These are phyloP conservation scores for Rhodotorula paludigena DNA, from an alignment of 768 basidiomycete genomes.

Conservation along the genomic window DNA sequence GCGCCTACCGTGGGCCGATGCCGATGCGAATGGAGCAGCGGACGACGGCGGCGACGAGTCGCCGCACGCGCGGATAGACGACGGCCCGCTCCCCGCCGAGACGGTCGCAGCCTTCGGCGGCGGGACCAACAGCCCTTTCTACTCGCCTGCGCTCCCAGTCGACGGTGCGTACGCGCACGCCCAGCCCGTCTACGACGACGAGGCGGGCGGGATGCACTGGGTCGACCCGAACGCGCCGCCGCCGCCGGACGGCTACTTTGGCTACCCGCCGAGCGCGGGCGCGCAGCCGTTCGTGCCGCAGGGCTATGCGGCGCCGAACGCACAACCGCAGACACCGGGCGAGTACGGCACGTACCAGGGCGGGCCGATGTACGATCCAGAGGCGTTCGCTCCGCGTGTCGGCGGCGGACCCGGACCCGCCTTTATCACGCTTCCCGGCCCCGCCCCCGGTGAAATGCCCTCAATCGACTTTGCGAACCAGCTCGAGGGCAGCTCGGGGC, in stretches of 20 bases:
- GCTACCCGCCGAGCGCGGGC: no score
- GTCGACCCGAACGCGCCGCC: not conserved
- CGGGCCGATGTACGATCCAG: conserved; percentile 25
- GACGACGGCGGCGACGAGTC: conserved; percentile 4
- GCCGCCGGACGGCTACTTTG: not conserved
- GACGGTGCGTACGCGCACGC: not conserved
- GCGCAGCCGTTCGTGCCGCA: conserved; percentile 9
- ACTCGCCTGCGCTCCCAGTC: conserved; percentile 18
- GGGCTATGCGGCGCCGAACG: not conserved
- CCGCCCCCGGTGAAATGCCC: conserved; percentile 33
- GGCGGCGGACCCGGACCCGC: conserved; percentile 20
- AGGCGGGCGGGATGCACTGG: conserved; percentile 14
- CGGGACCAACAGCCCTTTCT: conserved; percentile 16
- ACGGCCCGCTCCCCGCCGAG: conserved; percentile 14
- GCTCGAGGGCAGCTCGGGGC: conserved; percentile 13
- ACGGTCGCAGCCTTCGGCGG: conserved; percentile 2
- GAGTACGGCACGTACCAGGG: conserved; percentile 21
- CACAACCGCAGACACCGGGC: no score
- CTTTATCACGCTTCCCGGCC: conserved; percentile 31
- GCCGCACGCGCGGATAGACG: conserved; percentile 14
- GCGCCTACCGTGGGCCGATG: conserved; percentile 35
- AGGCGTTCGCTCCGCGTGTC: conserved; percentile 2
- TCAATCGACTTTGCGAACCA: conserved; percentile 38
- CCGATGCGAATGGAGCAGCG: conserved; percentile 6
- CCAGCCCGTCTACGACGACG: not conserved